A percentile compares a stretch with the other conserved stretches of the same genome.
These are phyloP conservation scores for Rhodotorula taiwanensis DNA, from an alignment of 768 basidiomycete genomes.

Conservation along the genomic window DNA sequence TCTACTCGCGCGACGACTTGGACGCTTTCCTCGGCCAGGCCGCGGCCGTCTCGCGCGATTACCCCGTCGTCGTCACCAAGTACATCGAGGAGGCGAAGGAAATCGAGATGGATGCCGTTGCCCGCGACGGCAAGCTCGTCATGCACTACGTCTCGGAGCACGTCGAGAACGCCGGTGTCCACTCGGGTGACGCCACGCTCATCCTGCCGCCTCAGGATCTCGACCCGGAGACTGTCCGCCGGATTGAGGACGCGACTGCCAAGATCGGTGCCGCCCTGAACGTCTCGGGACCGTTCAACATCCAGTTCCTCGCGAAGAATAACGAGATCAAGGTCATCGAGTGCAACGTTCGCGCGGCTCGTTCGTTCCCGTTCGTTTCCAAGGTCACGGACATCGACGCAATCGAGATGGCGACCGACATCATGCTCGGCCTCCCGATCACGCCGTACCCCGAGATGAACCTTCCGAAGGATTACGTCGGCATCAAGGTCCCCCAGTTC, in stretches of 20 bases:
- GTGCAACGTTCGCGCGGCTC: conserved; percentile 93
- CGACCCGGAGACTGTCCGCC: conserved; percentile 89
- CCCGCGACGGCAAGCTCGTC: conserved; percentile 92
- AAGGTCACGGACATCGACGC: conserved; percentile 97
- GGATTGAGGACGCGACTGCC: conserved; percentile 91
- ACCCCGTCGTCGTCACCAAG: conserved; percentile 96
- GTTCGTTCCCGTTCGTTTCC: conserved; percentile 98
- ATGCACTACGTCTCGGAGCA: conserved; percentile 99
- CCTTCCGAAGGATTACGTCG: conserved; percentile 87
- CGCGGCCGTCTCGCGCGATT: conserved; percentile 88
- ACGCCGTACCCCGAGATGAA: conserved; percentile 83
- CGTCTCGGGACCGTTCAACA: conserved; percentile 97
- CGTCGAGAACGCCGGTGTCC: conserved; percentile 97
- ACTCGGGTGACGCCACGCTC: conserved; percentile 96
- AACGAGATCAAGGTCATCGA: conserved; percentile 99
- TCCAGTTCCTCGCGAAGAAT: conserved; percentile 99
- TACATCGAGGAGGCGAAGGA: conserved; percentile 99
- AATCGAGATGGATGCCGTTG: conserved; percentile 99
- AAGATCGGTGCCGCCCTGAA: conserved; percentile 98
- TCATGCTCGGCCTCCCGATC: conserved; percentile 86
- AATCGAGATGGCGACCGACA: conserved; percentile 97
- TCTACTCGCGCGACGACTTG: conserved; percentile 84
- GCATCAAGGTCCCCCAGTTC: conserved; percentile 99
- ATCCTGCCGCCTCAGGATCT: conserved; percentile 98
- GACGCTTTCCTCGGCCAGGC: conserved; percentile 88